These are phyloP conservation scores for Trichosporon sp. DNA, from an alignment of 1,284 basidiomycete genomes.

Conservation along the genomic window DNA sequence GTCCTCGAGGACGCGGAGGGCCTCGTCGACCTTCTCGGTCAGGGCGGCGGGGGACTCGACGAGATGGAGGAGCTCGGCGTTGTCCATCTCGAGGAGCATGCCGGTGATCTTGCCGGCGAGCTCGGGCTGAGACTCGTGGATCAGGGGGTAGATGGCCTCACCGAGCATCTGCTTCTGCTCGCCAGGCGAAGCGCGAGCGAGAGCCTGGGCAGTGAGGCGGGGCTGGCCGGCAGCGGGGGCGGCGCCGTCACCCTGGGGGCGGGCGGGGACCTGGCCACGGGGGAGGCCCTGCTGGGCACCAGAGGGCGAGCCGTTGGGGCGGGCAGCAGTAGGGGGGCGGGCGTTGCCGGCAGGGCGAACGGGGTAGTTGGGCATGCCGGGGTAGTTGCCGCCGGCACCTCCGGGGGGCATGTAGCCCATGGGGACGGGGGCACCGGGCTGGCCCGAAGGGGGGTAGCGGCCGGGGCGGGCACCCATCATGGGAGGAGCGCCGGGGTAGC, in stretches of 20 bases:
- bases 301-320: slow-evolving; percentile 57
- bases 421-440: slow-evolving; percentile 56
- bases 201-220: slow-evolving; percentile 60
- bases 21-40: slow-evolving; percentile 84
- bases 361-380: slow-evolving; percentile 51
- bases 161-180: slow-evolving; percentile 98
- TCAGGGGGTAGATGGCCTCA: slow-evolving; percentile 88
- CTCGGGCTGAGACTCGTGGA: slow-evolving; percentile 74
- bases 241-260: slow-evolving; percentile 60
- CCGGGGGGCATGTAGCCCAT: slow-evolving; percentile 57
- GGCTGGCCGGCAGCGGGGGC: slow-evolving; percentile 40
- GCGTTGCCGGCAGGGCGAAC: slow-evolving; percentile 45
- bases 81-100: slow-evolving; percentile 98
- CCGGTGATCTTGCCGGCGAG: slow-evolving; percentile 96
- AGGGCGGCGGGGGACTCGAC: slow-evolving; percentile 79
- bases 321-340: slow-evolving; percentile 56
- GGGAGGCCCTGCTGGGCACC: slow-evolving; percentile 56
- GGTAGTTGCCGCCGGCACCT: slow-evolving; percentile 65
- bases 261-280: slow-evolving; percentile 49
- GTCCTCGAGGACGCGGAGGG: slow-evolving; percentile 59
- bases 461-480: slow-evolving; percentile 73
- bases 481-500: slow-evolving; percentile 67
- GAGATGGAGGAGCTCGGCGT: slow-evolving; percentile 81
- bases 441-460: slow-evolving; percentile 72
- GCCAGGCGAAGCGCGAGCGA: slow-evolving; percentile 74